Evolutionary conservation across 1,284 basidiomycete species (phyloP), one percentile per base, ranked within the genome.

Genomic region (Termitomyces sp.): DNA sequence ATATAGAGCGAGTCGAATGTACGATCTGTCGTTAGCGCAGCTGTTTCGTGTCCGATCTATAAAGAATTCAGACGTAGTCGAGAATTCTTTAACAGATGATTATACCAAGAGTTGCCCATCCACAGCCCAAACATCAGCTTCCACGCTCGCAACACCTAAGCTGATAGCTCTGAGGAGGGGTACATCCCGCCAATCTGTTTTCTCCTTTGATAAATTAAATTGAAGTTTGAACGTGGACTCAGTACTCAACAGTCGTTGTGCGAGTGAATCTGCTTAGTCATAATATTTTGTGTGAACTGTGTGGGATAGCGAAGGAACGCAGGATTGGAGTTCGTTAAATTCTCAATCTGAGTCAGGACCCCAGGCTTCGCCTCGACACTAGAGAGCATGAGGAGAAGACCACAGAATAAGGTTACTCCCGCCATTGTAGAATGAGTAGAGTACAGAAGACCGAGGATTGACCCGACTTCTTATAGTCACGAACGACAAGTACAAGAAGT

Each of bases 61-160:
- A 48, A 19, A 48, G 19, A 31, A 12, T 26, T 52, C 13, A 52
- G 34, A 34, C 13, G 19, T 13, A 9, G 7, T 38, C 24, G 26
- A 19, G 17, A 10, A 15, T 5, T 28, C 19, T 9, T 30, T 21
- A 26, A 10, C 5, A 15, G 3, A n/a, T 24, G n/a, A n/a, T 28
- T 66, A 31, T 50, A 78, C 79, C 57, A 72, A 73, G n/a, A 82
- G 66, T n/a, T 73, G 73, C 17, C 70, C 73, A 55, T 77, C 70
- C 33, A 78, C 62, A 7, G 77, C 66, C 73, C 72, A 80, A 12
- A 82, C 77, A 61, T 81, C 80, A 2, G 80, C 80, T 61, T 82
- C 79, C 2, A 81, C 78, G 58, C 79, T 81, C 5, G 68, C 67
- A n/a, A 79, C 78, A 3, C 79, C 79, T 19, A 74, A 68, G 60